Evolutionary conservation across 169 alveolate species (phyloP), one percentile per base, ranked within the genome.

Genomic region (Cystoisospora suis): DNA sequence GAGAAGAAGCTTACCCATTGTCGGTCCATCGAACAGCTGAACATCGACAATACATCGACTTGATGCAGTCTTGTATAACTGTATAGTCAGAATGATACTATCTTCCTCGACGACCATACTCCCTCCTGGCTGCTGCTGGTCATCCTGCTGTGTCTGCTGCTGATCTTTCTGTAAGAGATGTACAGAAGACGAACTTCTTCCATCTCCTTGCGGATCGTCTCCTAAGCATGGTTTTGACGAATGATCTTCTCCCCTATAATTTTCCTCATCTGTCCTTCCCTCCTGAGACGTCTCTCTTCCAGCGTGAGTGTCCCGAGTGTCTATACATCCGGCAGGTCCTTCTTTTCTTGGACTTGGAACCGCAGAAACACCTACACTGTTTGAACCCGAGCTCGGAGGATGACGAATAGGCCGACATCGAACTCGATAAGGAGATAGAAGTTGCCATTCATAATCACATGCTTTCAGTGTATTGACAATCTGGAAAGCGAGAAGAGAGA

Each of bases 381-480:
- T n/a, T n/a, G n/a, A n/a, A n/a, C n/a, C n/a, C n/a, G n/a, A n/a
- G n/a, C n/a, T n/a, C n/a, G n/a, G n/a, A n/a, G n/a, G n/a, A n/a
- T 49, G 61, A 0, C 89, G 56, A n/a, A 87, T 49, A n/a, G 94
- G 94, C 38, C 94, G 88, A 32, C 94, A 91, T 23, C 94, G 91
- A 15, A 91, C 59, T 45, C 86, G 69, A 61, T 86, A 91, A 49
- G 90, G 94, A 0, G 91, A 49, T 38, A 86, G 86, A 32, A 86
- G n/a, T 32, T 34, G 69, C 94, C 94, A 91, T 77, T 91, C 94
- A 56, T 91, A 85, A 69, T 75, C 87, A 65, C 89, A 86, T 29
- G 94, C 94, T 81, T 89, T 87, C 81, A 92, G 83, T 45, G 93
- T 89, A 46, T 92, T 88, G 7, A 92, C 34, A 46, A 92, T 87